Percentiles rank a stretch among this genome's conserved stretches.
Evolutionary conservation across 768 basidiomycete genomes (phyloP).

Genomic region (Boletus huronensis): DNA sequence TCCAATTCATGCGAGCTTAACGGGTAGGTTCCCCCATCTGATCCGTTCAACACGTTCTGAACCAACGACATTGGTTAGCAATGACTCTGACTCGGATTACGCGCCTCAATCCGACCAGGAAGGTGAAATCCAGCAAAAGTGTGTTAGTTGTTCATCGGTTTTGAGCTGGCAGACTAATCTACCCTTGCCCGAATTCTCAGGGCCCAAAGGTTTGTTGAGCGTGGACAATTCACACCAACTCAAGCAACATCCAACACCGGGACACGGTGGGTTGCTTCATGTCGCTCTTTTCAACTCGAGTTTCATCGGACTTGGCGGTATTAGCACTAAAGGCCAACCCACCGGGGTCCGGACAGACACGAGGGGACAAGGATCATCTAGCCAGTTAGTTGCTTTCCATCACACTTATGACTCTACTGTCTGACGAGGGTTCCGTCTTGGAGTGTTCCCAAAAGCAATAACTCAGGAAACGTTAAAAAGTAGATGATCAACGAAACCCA

Average conservation of each 20-base stretch:
- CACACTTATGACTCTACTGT: background rate
- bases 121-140: background rate
- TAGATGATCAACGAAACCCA: background rate
- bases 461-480: background rate
- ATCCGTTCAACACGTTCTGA: background rate
- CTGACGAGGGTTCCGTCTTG: background rate
- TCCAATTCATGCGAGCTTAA: background rate
- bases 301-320: background rate
- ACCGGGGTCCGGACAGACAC: background rate
- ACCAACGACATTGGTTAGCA: background rate
- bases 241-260: background rate
- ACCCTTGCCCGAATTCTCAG: background rate
- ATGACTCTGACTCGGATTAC: background rate
- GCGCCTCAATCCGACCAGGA: background rate
- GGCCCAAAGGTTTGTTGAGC: background rate
- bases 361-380: accelerated
- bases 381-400: conserved; percentile 6
- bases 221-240: background rate
- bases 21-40: background rate
- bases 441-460: background rate
- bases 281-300: background rate
- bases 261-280: conserved; percentile 1
- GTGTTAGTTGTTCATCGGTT: background rate
- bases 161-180: background rate
- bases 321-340: background rate